A percentile compares a stretch with the other conserved stretches of the same genome.
Conservation (phyloP, 352 stramenopile genomes). For the Thraustotheca clavata region DNA sequence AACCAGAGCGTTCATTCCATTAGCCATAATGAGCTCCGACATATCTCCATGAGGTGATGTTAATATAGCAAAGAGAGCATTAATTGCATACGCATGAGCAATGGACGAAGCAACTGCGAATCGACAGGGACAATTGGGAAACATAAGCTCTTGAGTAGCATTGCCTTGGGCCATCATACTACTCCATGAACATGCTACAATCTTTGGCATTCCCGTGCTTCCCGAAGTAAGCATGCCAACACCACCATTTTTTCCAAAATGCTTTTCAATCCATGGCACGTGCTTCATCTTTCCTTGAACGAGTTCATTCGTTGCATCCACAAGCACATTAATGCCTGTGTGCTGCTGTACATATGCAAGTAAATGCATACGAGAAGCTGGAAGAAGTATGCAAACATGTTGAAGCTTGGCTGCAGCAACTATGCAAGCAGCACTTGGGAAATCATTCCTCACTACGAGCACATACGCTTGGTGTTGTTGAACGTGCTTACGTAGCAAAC, state of each 20-base stretch:
- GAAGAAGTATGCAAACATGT: not conserved
- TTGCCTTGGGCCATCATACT: conserved; percentile 69
- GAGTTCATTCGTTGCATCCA: not conserved
- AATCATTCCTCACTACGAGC: conserved; percentile 1
- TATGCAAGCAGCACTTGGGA: not conserved
- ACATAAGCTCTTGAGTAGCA: conserved; percentile 55
- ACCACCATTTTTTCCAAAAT: conserved; percentile 22
- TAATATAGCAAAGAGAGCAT: conserved; percentile 72
- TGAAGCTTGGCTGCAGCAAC: not conserved
- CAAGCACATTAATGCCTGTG: not conserved
- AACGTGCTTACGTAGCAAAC: not conserved
- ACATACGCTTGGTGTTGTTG: not conserved
- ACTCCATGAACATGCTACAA: conserved; percentile 66
- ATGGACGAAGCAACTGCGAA: conserved; percentile 76
- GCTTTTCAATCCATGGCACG: not conserved
- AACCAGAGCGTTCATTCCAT: conserved; percentile 39
- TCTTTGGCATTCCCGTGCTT: conserved; percentile 66
- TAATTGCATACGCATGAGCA: conserved; percentile 79
- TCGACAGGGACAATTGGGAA: conserved; percentile 44
- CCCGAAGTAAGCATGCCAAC: conserved; percentile 81
- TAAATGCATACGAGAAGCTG: not conserved
- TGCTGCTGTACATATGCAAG: not conserved
- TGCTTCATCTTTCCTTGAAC: not conserved
- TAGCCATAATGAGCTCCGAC: conserved; percentile 65
- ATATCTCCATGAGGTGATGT: conserved; percentile 48